Conservation (phyloP, 306 rosid species). For the Trifolium pratense region DNA sequence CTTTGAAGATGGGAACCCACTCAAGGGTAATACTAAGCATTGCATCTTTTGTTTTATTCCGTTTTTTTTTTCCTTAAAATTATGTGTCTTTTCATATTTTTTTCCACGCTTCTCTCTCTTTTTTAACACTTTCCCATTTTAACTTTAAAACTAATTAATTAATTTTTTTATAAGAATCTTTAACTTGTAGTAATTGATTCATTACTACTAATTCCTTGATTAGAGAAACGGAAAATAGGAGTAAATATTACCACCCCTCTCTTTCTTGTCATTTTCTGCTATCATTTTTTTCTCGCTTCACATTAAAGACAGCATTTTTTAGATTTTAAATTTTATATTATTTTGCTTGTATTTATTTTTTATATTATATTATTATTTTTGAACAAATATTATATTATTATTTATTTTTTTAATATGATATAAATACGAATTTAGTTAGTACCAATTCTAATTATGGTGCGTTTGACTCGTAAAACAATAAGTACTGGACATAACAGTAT, state of each 20-base stretch:
- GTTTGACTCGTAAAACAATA: no score
- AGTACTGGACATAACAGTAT: no score
- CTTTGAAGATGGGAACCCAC: constrained; percentile 39
- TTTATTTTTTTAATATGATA: no score
- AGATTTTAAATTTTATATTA: no score
- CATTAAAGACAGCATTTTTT: neutral
- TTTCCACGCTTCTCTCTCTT: neutral
- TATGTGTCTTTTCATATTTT: constrained; percentile 29
- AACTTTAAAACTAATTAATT: neutral
- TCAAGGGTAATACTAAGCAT: constrained; percentile 20
- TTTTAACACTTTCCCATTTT: constrained; percentile 45
- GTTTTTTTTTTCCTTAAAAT: constrained; percentile 23
- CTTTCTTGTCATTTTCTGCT: constrained; percentile 58
- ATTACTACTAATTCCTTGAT: neutral
- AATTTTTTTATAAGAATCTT: no score
- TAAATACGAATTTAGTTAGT: no score
- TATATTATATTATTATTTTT: no score
- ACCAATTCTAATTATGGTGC: no score
- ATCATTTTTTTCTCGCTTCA: constrained; percentile 24
- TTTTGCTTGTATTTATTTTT: neutral
- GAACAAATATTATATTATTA: no score
- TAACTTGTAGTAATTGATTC: no score
- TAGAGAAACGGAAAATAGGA: neutral
- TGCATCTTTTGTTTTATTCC: constrained; percentile 46
- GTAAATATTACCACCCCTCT: neutral